These are phyloP conservation scores for Eucalyptus polyanthemos DNA, from an alignment of 345 rosid genomes.

Conservation along the genomic window DNA sequence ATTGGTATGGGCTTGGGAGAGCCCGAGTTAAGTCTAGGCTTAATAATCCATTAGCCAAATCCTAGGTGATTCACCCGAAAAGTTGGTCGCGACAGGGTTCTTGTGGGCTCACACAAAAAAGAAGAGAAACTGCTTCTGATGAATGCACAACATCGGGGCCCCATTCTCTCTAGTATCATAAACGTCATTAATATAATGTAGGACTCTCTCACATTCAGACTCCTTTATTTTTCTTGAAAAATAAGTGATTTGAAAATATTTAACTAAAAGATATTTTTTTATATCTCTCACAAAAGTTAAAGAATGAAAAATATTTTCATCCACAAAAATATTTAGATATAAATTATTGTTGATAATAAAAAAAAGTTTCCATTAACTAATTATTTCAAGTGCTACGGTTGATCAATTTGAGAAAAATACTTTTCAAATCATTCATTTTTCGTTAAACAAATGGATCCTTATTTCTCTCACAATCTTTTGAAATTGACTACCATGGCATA, in stretches of 20 bases:
- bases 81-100: neutral
- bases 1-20: too few species aligned
- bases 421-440: too few species aligned
- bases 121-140: neutral
- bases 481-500: too few species aligned
- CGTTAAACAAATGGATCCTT: too few species aligned
- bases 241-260: neutral
- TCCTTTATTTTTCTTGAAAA: neutral
- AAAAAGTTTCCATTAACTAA: neutral
- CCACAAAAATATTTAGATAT: neutral
- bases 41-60: too few species aligned
- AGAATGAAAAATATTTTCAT: neutral
- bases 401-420: too few species aligned
- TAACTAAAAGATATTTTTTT: too few species aligned
- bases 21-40: too few species aligned
- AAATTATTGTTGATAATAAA: neutral
- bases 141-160: neutral
- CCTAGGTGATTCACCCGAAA: too few species aligned
- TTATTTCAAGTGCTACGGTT: neutral
- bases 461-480: too few species aligned
- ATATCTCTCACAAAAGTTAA: neutral
- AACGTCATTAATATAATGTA: neutral
- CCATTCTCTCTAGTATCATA: neutral
- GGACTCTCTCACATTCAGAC: too few species aligned
- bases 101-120: neutral